These are phyloP conservation scores for Cystobasidium pallidum DNA, from an alignment of 1,284 basidiomycete genomes.

Conservation along the genomic window DNA sequence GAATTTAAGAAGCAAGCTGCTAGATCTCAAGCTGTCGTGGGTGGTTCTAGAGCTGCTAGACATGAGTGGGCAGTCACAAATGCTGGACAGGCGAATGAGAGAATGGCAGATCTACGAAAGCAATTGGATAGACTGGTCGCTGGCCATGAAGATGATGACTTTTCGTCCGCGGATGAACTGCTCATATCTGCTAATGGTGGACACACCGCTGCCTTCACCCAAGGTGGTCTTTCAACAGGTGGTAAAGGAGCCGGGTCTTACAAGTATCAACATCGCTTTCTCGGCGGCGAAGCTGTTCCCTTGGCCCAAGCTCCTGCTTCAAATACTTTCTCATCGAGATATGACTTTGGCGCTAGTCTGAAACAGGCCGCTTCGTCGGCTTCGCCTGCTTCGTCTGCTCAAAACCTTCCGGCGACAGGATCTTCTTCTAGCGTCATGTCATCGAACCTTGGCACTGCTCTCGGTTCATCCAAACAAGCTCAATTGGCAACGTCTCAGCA, in stretches of 20 bases:
- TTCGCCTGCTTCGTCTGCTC: background rate
- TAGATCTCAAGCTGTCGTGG: constrained; percentile 50
- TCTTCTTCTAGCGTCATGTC: background rate
- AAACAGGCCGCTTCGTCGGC: constrained; percentile 55
- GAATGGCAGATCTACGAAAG: constrained; percentile 59
- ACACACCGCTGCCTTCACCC: background rate
- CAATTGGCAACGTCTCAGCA: constrained; percentile 7
- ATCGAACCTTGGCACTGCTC: background rate
- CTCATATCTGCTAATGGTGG: constrained; percentile 24
- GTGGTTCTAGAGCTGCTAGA: constrained; percentile 54
- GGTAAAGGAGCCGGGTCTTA: constrained; percentile 33
- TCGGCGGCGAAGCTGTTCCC: constrained; percentile 47
- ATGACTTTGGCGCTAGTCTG: constrained; percentile 62
- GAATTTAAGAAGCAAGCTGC: constrained; percentile 56
- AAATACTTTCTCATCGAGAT: constrained; percentile 56
- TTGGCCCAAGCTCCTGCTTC: constrained; percentile 50
- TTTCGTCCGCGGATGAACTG: constrained; percentile 33
- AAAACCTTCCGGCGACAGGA: background rate
- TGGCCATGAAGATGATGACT: constrained; percentile 58
- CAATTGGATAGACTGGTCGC: constrained; percentile 60
- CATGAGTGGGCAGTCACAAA: constrained; percentile 58
- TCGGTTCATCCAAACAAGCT: background rate
- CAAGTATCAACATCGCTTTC: constrained; percentile 34
- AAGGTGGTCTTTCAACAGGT: constrained; percentile 6
- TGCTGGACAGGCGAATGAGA: constrained; percentile 54